Percentiles rank a stretch among this genome's conserved stretches.
Evolutionary conservation across 257 asterid genomes (phyloP).

Genomic region (Prunella vulgaris): DNA sequence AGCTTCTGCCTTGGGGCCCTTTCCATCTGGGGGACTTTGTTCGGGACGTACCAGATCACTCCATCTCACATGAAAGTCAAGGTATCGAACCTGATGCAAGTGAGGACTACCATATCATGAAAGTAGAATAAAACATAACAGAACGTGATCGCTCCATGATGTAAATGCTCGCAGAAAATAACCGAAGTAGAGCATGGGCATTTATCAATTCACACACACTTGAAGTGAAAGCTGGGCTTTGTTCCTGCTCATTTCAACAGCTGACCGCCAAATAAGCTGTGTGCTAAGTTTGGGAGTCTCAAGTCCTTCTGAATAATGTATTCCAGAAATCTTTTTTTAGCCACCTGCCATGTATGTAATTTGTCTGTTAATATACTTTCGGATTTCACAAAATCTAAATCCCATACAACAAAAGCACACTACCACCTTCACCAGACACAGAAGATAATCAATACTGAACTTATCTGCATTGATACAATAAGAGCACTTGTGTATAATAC

Average conservation of each 20-base stretch:
- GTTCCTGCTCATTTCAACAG: slow-evolving; percentile 81
- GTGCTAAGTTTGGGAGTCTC: slow-evolving; percentile 63
- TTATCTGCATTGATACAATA: slow-evolving; percentile 19
- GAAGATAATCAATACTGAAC: slow-evolving; percentile 12
- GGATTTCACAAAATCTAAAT: background rate
- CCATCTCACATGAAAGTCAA: slow-evolving; percentile 83
- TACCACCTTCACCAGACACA: slow-evolving; percentile 12
- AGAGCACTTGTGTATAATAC: slow-evolving; percentile 25
- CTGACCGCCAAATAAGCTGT: slow-evolving; percentile 76
- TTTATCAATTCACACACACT: slow-evolving; percentile 35
- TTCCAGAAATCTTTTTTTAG: slow-evolving; percentile 43
- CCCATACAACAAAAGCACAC: background rate
- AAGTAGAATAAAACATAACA: slow-evolving; percentile 4
- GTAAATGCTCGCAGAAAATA: slow-evolving; percentile 4
- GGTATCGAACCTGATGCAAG: slow-evolving; percentile 69
- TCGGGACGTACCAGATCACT: slow-evolving; percentile 72
- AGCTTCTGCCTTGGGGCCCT: slow-evolving; percentile 71
- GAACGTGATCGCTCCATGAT: slow-evolving; percentile 10
- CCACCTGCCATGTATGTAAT: slow-evolving; percentile 53
- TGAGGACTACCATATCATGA: slow-evolving; percentile 15
- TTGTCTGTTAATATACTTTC: slow-evolving; percentile 17
- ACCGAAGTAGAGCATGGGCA: slow-evolving; percentile 12
- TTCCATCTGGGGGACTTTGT: slow-evolving; percentile 57
- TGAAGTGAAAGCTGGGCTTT: slow-evolving; percentile 77
- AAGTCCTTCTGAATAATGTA: slow-evolving; percentile 54